A percentile compares a stretch with the other conserved stretches of the same genome.
Conservation (phyloP, 768 basidiomycete species). For the Termitomyces eurrhizus region DNA sequence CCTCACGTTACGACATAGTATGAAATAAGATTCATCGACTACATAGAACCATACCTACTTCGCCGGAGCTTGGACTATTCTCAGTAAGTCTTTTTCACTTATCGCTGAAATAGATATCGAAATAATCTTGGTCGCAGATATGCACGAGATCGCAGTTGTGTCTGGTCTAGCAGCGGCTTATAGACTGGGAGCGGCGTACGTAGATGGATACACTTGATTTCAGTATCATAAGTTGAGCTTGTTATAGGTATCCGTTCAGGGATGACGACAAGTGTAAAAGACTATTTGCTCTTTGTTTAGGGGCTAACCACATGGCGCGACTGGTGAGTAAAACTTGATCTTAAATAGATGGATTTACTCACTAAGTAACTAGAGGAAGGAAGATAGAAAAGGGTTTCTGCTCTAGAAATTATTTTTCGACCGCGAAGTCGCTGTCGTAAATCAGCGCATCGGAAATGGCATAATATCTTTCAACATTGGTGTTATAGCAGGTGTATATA, state of each 20-base stretch:
- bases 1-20: background rate
- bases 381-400: constrained; percentile 18
- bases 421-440: background rate
- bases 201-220: background rate
- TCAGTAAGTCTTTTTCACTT: constrained; percentile 20
- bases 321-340: constrained; percentile 5
- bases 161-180: constrained; percentile 37
- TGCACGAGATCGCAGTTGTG: constrained; percentile 36
- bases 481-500: background rate
- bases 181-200: constrained; percentile 31
- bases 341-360: background rate
- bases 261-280: constrained; percentile 28
- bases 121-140: constrained; percentile 17
- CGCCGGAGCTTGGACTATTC: constrained; percentile 34
- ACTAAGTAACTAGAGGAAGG: constrained; percentile 12
- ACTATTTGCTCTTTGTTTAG: constrained; percentile 25
- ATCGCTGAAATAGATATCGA: too few relatives aligned
- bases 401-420: background rate
- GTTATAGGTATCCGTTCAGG: constrained; percentile 26
- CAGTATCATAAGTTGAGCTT: background rate
- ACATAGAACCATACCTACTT: constrained; percentile 29
- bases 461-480: too few relatives aligned
- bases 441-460: too few relatives aligned
- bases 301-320: constrained; percentile 22
- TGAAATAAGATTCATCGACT: background rate